Conservation (phyloP, 2,329 filamentous ascomycete genomes). For the Hypomyces perniciosus region DNA sequence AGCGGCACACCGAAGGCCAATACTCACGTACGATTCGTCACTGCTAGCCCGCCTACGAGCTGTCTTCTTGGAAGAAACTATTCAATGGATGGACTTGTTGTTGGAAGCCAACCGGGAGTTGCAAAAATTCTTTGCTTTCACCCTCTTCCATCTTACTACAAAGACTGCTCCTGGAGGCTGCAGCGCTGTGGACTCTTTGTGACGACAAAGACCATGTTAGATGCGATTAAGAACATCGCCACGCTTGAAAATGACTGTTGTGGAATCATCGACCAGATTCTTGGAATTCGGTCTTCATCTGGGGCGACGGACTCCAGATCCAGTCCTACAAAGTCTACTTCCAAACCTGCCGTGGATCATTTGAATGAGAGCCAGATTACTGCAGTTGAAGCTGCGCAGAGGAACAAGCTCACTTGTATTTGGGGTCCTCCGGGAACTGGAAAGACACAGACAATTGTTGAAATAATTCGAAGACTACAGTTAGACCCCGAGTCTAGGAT, state of each 20-base stretch:
- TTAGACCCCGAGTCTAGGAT: constrained; percentile 22
- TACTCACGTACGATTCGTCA: constrained; percentile 31
- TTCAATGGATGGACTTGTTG: constrained; percentile 34
- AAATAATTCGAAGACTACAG: constrained; percentile 31
- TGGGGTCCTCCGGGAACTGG: constrained; percentile 42
- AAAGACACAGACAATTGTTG: constrained; percentile 37
- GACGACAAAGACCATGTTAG: constrained; percentile 33
- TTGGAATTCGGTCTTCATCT: background rate
- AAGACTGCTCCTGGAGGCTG: constrained; percentile 31
- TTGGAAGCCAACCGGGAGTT: constrained; percentile 22
- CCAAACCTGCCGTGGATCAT: background rate
- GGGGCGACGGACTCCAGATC: background rate
- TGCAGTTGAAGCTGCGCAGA: constrained; percentile 20
- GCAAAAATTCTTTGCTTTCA: constrained; percentile 32
- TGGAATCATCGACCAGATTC: constrained; percentile 21
- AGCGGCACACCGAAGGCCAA: constrained; percentile 17
- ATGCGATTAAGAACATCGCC: constrained; percentile 30
- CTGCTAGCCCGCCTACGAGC: constrained; percentile 28
- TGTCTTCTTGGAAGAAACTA: constrained; percentile 20
- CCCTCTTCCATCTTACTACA: constrained; percentile 30
- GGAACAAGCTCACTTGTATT: constrained; percentile 30
- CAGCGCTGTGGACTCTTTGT: constrained; percentile 35
- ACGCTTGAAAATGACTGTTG: constrained; percentile 26
- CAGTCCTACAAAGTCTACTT: background rate
- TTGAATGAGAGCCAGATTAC: constrained; percentile 17